Evolutionary conservation across 2,329 filamentous ascomycete genomes (phyloP).

Genomic region (Hypomyces rosellus): DNA sequence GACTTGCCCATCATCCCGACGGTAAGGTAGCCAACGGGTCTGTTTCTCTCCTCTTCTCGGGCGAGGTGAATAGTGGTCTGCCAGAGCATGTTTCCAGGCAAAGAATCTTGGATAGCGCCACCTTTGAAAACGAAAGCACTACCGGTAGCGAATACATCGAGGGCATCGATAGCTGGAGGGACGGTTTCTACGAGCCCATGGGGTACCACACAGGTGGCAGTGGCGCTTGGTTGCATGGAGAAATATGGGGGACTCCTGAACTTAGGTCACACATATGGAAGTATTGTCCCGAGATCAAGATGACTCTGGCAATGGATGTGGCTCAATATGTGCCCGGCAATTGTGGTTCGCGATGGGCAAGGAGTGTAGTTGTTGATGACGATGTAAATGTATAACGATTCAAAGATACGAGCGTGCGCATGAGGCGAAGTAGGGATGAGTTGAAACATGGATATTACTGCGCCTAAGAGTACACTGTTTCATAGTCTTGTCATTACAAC

Average conservation of each 20-base stretch:
- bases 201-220: conserved; percentile 51
- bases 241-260: conserved; percentile 44
- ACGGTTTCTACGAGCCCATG: conserved; percentile 52
- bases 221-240: conserved; percentile 37
- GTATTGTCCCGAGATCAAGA: conserved; percentile 54
- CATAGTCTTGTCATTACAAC: too few species aligned
- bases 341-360: conserved; percentile 29
- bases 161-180: conserved; percentile 43
- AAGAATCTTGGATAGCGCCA: conserved; percentile 15
- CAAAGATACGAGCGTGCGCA: background rate
- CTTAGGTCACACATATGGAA: conserved; percentile 46
- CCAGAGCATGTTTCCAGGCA: conserved; percentile 14
- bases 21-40: conserved; percentile 47
- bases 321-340: conserved; percentile 44
- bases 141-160: conserved; percentile 28
- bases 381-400: background rate
- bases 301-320: conserved; percentile 50
- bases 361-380: background rate
- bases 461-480: too few species aligned
- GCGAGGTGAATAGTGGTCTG: conserved; percentile 39
- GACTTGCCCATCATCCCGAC: conserved; percentile 43
- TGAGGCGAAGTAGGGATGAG: background rate
- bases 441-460: background rate
- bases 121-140: conserved; percentile 14
- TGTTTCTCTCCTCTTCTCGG: conserved; percentile 42